These are phyloP conservation scores for Russula vinacea DNA, from an alignment of 768 basidiomycete genomes.

Conservation along the genomic window DNA sequence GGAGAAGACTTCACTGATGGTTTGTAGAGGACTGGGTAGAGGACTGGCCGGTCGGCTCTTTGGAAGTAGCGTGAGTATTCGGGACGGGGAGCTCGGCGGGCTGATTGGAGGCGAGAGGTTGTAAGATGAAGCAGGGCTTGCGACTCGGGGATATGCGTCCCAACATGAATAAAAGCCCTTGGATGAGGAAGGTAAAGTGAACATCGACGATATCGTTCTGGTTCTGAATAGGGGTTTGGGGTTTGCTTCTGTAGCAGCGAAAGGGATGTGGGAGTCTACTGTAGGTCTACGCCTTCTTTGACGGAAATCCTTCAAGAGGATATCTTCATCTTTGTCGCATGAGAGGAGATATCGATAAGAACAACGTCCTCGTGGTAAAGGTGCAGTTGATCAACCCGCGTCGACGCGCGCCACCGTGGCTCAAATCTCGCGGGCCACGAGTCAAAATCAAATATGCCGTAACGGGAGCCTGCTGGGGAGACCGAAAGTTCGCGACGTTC, in stretches of 20 bases:
- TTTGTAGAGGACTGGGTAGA: not conserved
- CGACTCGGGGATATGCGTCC: not conserved
- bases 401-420: no score
- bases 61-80: not conserved
- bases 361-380: not conserved
- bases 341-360: not conserved
- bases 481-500: no score
- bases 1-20: constrained; percentile 3
- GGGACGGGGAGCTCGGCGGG: not conserved
- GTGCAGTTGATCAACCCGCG: no score
- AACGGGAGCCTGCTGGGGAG: no score
- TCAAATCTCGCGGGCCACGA: not conserved
- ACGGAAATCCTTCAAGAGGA: not conserved
- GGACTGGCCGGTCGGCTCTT: constrained; percentile 5
- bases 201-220: constrained; percentile 3
- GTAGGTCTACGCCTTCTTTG: not conserved
- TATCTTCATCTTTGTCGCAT: not conserved
- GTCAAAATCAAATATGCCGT: not conserved
- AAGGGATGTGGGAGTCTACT: not conserved
- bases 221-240: not conserved
- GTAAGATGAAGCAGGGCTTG: constrained; percentile 10
- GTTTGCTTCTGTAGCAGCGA: not conserved
- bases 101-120: constrained; percentile 7
- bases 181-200: constrained; percentile 14
- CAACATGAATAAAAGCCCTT: constrained; percentile 18